Evolutionary conservation across 2,329 filamentous ascomycete genomes (phyloP).

Genomic region (Pezicula carpinea): DNA sequence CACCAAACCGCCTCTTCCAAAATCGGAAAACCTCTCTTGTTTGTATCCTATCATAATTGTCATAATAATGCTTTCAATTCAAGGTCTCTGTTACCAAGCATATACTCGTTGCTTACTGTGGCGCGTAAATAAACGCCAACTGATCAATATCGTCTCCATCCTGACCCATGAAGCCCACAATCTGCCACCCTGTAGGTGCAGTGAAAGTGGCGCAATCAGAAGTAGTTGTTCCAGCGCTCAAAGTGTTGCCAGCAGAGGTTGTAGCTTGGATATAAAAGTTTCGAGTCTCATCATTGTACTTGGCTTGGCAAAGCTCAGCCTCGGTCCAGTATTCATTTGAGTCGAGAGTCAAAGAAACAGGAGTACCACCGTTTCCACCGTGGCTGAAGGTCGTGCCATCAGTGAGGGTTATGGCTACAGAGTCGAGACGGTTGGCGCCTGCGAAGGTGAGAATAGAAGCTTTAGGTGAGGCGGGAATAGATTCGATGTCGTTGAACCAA

Average conservation of each 20-base stretch:
- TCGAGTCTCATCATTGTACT: conserved; percentile 41
- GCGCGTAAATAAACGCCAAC: conserved; percentile 44
- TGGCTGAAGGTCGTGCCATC: conserved; percentile 46
- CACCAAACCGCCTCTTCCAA: neutral
- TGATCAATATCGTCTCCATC: conserved; percentile 51
- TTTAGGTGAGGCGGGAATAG: conserved; percentile 30
- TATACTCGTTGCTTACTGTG: conserved; percentile 26
- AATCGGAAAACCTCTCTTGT: neutral
- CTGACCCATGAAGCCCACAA: conserved; percentile 49
- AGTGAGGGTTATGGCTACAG: conserved; percentile 41
- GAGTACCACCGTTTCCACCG: conserved; percentile 48
- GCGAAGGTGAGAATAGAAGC: conserved; percentile 37
- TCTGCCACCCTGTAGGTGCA: conserved; percentile 45
- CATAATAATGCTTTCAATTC: neutral
- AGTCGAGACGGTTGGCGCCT: conserved; percentile 45
- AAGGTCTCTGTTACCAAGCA: too few relatives aligned
- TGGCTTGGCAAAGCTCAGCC: conserved; percentile 46
- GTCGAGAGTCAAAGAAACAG: conserved; percentile 37
- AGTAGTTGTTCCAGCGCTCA: conserved; percentile 41
- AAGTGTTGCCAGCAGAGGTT: conserved; percentile 42
- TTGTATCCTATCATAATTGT: neutral
- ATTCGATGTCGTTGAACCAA: conserved; percentile 51
- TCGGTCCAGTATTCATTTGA: conserved; percentile 43
- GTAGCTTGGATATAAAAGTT: conserved; percentile 52
- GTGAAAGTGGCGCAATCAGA: conserved; percentile 40